A percentile compares a stretch with the other conserved stretches of the same genome.
Conservation (phyloP, 2,329 filamentous ascomycete genomes). For the Aureobasidium melanogenum region DNA sequence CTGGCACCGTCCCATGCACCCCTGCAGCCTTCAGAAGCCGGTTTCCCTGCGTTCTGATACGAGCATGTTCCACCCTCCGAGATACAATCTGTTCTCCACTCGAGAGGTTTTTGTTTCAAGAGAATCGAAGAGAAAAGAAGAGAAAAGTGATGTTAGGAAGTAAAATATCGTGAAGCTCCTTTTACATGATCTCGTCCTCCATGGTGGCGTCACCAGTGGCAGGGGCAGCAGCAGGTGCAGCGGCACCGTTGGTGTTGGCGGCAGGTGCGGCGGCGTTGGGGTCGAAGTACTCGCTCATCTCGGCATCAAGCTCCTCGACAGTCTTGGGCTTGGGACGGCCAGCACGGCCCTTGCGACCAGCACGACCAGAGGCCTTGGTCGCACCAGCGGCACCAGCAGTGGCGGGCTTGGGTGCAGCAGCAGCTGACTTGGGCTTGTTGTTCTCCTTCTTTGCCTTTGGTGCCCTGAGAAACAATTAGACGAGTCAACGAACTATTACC, state of each 20-base stretch:
- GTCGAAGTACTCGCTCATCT: slow-evolving; percentile 94
- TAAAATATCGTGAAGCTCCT: not conserved
- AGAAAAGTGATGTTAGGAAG: not conserved
- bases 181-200: slow-evolving; percentile 47
- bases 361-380: slow-evolving; percentile 37
- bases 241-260: slow-evolving; percentile 36
- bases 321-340: slow-evolving; percentile 75
- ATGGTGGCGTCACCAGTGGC: slow-evolving; percentile 44
- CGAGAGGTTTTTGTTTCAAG: not conserved
- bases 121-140: not conserved
- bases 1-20: not conserved
- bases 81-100: not conserved
- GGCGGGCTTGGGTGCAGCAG: slow-evolving; percentile 48
- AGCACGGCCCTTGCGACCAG: slow-evolving; percentile 48
- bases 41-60: not conserved
- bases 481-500: slow-evolving; percentile 5
- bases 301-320: slow-evolving; percentile 86
- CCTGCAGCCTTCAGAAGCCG: not conserved
- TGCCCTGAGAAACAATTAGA: slow-evolving; percentile 20
- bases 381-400: slow-evolving; percentile 60
- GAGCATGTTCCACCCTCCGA: not conserved
- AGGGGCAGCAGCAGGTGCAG: slow-evolving; percentile 35
- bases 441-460: slow-evolving; percentile 28
- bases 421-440: slow-evolving; percentile 16
- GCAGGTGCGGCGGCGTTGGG: slow-evolving; percentile 32